Conservation (phyloP, 164 flowering plant genomes). For the Vitis amurensis region DNA sequence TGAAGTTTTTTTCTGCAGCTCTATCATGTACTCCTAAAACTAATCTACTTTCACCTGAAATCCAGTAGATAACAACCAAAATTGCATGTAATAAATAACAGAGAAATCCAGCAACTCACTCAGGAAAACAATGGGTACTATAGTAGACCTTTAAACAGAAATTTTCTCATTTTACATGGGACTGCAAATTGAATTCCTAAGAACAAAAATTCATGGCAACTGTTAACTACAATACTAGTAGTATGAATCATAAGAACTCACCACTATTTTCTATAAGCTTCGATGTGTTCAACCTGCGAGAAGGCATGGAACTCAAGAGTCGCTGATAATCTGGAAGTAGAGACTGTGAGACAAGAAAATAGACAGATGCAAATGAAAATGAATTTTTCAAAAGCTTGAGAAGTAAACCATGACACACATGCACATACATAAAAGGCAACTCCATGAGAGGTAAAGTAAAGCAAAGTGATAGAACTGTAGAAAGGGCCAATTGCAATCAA, state of each 20-base stretch:
- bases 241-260: slow-evolving; percentile 26
- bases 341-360: slow-evolving; percentile 79
- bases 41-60: background rate
- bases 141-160: no score
- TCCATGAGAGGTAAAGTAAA: background rate
- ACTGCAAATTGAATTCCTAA: background rate
- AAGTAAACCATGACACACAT: slow-evolving; percentile 3
- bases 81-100: no score
- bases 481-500: background rate
- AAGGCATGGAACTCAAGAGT: slow-evolving; percentile 87
- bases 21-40: background rate
- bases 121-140: no score
- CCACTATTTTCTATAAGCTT: slow-evolving; percentile 95
- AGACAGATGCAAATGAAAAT: slow-evolving; percentile 40
- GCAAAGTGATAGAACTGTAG: background rate
- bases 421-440: background rate
- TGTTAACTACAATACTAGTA: background rate
- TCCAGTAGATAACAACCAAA: no score
- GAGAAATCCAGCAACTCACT: no score
- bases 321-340: slow-evolving; percentile 99
- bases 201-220: background rate
- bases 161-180: background rate
- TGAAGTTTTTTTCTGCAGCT: background rate
- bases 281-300: slow-evolving; percentile 92
- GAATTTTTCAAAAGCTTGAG: slow-evolving; percentile 10